Evolutionary conservation across 2,329 filamentous ascomycete genomes (phyloP).

Genomic region (Didymella pinodella): DNA sequence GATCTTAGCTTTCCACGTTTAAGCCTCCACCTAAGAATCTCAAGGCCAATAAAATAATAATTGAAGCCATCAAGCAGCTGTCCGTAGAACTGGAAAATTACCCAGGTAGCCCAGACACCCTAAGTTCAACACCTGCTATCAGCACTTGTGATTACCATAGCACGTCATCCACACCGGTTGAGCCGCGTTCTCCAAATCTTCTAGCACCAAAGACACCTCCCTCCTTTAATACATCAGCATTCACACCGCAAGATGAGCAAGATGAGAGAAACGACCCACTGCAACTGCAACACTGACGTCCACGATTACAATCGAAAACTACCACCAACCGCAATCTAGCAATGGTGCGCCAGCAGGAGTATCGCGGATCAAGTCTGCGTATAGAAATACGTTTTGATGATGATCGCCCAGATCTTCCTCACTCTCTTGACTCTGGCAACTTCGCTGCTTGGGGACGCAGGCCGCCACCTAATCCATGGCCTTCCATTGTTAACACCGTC

Average conservation of each 20-base stretch:
- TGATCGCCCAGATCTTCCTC: not conserved
- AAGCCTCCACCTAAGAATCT: not conserved
- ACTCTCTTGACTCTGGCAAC: not conserved
- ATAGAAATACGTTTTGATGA: not conserved
- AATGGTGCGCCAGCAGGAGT: conserved; percentile 2
- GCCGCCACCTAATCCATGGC: not conserved
- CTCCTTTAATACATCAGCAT: not conserved
- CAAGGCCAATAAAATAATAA: not conserved
- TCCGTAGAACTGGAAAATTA: not conserved
- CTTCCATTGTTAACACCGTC: not conserved
- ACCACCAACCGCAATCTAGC: conserved; percentile 5
- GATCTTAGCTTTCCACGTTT: not conserved
- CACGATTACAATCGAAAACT: not conserved
- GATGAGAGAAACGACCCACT: not conserved
- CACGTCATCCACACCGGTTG: not conserved
- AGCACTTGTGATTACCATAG: not conserved
- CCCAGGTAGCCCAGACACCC: not conserved
- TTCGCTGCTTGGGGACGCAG: not conserved
- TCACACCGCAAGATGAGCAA: not conserved
- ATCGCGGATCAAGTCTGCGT: not conserved
- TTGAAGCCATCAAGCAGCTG: not conserved
- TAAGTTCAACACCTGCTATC: not conserved
- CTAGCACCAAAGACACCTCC: not conserved
- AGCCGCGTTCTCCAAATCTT: not conserved
- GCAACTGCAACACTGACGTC: not conserved